Conservation (phyloP, 1,284 basidiomycete species). For the Ceratobasidium sp. region DNA sequence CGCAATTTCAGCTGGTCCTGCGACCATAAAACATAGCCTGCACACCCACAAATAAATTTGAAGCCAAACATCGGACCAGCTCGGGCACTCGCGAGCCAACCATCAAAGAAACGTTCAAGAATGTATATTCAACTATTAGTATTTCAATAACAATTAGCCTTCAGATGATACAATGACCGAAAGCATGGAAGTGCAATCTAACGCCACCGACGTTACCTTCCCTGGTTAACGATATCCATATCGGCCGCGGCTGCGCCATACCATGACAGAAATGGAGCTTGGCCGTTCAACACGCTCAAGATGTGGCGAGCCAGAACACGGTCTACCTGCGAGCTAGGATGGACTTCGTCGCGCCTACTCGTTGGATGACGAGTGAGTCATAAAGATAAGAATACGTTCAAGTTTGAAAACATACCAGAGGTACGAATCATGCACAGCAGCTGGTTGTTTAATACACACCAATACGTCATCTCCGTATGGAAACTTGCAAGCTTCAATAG, state of each 20-base stretch:
- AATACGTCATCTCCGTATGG: neutral
- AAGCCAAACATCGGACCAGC: too few species aligned
- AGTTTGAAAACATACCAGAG: conserved; percentile 18
- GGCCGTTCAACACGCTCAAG: conserved; percentile 11
- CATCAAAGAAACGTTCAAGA: too few species aligned
- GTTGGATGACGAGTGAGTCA: neutral
- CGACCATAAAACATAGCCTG: too few species aligned
- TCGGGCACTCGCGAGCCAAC: too few species aligned
- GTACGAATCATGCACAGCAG: conserved; percentile 16
- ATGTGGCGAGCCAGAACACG: conserved; percentile 30
- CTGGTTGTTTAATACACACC: conserved; percentile 11
- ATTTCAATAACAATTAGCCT: too few species aligned
- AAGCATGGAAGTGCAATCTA: too few species aligned
- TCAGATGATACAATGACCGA: too few species aligned
- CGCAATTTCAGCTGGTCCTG: too few species aligned
- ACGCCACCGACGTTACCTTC: too few species aligned
- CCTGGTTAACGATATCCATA: too few species aligned
- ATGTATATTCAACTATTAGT: too few species aligned
- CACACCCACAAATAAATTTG: too few species aligned
- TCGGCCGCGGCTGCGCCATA: conserved; percentile 12
- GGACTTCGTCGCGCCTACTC: conserved; percentile 32
- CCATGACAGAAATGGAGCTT: conserved; percentile 20
- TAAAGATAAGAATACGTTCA: neutral
- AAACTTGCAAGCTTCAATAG: conserved; percentile 15
- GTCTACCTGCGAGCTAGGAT: conserved; percentile 1